phyloP scores from a whole-genome alignment of 2,329 filamentous ascomycete genomes.

The Orbilia brochopaga region DNA sequence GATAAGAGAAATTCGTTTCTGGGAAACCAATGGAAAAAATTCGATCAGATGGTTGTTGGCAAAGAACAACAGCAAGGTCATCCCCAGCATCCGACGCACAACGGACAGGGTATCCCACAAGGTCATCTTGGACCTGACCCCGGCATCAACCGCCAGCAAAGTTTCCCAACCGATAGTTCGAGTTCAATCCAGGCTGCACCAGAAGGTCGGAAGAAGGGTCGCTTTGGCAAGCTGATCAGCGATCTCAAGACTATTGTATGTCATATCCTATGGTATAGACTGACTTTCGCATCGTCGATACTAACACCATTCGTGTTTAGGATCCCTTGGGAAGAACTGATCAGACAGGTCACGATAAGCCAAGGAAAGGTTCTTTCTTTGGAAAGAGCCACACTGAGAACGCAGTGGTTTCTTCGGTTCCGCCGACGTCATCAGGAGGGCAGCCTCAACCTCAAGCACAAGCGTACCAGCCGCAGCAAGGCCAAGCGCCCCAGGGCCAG shows the following conservation, averaged over 20 bases:
- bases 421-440: slow-evolving; percentile 3
- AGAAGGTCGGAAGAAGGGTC: slow-evolving; percentile 42
- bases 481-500: slow-evolving; percentile 20
- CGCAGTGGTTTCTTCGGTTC: slow-evolving; percentile 1
- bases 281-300: neutral
- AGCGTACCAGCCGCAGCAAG: slow-evolving; percentile 16
- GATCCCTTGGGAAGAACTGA: slow-evolving; percentile 9
- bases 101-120: slow-evolving; percentile 7
- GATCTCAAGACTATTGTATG: slow-evolving; percentile 39
- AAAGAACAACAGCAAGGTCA: no score
- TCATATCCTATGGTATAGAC: neutral
- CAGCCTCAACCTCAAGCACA: slow-evolving; percentile 18
- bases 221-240: slow-evolving; percentile 31
- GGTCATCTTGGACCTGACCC: slow-evolving; percentile 20
- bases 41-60: no score
- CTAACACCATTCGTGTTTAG: slow-evolving; percentile 3
- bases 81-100: slow-evolving; percentile 8
- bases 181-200: slow-evolving; percentile 30
- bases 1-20: slow-evolving; percentile 45
- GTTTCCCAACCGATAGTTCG: slow-evolving; percentile 35
- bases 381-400: slow-evolving; percentile 17
- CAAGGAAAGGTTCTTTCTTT: slow-evolving; percentile 34
- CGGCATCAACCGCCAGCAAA: slow-evolving; percentile 34
- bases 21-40: slow-evolving; percentile 34
- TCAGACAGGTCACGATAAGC: slow-evolving; percentile 20